A percentile compares a stretch with the other conserved stretches of the same genome.
Conservation (phyloP, 2,329 filamentous ascomycete species). For the Alternaria angustiovoidea region DNA sequence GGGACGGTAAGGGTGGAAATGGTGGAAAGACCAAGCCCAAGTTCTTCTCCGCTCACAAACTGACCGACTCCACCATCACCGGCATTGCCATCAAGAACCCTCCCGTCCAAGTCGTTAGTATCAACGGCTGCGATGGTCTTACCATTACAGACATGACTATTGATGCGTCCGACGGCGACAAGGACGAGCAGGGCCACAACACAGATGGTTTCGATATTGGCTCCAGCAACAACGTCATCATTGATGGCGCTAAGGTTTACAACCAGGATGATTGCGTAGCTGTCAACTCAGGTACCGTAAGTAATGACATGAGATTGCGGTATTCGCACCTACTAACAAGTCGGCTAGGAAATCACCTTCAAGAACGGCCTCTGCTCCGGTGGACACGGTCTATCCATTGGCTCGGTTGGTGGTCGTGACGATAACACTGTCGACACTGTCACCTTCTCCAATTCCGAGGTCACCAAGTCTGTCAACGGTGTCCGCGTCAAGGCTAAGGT, state of each 20-base stretch:
- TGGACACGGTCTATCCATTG: conserved; percentile 67
- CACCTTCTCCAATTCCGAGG: conserved; percentile 58
- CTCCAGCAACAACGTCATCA: conserved; percentile 56
- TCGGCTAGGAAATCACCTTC: conserved; percentile 41
- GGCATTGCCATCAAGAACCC: conserved; percentile 62
- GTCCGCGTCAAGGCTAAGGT: conserved; percentile 66
- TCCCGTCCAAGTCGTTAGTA: conserved; percentile 62
- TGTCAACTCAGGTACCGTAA: conserved; percentile 61
- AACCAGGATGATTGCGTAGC: conserved; percentile 69
- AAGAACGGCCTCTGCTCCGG: conserved; percentile 58
- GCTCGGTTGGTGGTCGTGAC: conserved; percentile 63
- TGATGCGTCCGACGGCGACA: conserved; percentile 64
- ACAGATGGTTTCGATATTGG: conserved; percentile 67
- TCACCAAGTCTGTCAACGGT: conserved; percentile 63
- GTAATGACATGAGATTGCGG: conserved; percentile 10
- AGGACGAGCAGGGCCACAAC: conserved; percentile 52
- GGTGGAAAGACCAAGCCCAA: conserved; percentile 56
- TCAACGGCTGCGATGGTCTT: conserved; percentile 55
- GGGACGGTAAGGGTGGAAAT: conserved; percentile 57
- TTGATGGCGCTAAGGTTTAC: conserved; percentile 60
- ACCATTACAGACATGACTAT: conserved; percentile 61
- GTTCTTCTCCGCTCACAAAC: conserved; percentile 64
- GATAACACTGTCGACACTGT: conserved; percentile 64
- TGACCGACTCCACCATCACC: conserved; percentile 60
- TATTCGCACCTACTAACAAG: conserved; percentile 3